Evolutionary conservation across 148 eudicot species (phyloP), one percentile per base, ranked within the genome.

Genomic region (Rhododendron mucronatum): DNA sequence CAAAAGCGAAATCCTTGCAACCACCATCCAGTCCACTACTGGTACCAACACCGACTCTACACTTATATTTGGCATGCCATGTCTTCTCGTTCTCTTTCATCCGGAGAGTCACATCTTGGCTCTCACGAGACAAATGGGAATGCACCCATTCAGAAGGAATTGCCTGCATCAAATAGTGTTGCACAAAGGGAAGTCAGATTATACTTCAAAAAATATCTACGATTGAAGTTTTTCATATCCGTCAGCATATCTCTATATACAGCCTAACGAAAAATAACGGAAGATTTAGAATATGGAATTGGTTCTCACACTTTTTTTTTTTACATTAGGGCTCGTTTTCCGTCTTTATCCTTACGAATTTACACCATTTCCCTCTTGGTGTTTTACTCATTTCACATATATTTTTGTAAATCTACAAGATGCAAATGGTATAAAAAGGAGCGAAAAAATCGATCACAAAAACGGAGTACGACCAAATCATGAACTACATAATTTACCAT

Each of bases 121-220:
- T 83, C 30, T 75, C 85, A 2, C 7, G 75, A 2, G 87, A 69
- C 30, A 86, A 73, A 59, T 84, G 86, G 47, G 8, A 51, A 1
- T 50, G 78, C 1, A 84, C 85, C 95, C 93, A 93, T 11, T 84
- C 85, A 6, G 74, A 14, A 73, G 95, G 91, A 74, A 93, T 80
- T 1, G 86, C 33, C 93, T 91, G 87, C 84, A 86, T 23, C 55
- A 33, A 57, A 53, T 13, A 57, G 59, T 26, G 45, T 79, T 51
- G 35, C 44, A 16, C n/a, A 28, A 15, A 13, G 0, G 7, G 2
- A 16, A 53, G 30, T 35, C 37, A 75, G 35, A 35, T n/a, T 14
- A 14, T 83, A 30, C 41, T 63, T 33, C 84, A 39, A 65, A 83
- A 73, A 3, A 1, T 33, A 20, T 9, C 13, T 1, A 26, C 4